These are phyloP conservation scores for Phytophthora ramorum DNA, from an alignment of 352 stramenopile genomes.

Conservation along the genomic window DNA sequence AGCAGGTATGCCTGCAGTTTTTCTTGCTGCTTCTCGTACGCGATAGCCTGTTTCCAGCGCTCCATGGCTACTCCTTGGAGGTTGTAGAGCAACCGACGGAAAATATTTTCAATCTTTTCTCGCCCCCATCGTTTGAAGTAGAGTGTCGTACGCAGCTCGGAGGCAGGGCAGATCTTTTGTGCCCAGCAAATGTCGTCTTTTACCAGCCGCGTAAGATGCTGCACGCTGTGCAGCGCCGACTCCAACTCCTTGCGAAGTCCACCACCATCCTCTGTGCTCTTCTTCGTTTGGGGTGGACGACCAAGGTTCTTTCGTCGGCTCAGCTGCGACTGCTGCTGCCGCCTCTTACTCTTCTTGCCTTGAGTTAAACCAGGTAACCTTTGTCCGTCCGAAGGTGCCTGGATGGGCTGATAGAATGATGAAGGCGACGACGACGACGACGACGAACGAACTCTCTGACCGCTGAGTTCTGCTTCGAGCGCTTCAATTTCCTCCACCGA, in stretches of 20 bases:
- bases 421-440: background rate
- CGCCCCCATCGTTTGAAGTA: slow-evolving; percentile 85
- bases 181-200: slow-evolving; percentile 77
- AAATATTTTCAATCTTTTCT: slow-evolving; percentile 82
- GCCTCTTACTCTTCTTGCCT: slow-evolving; percentile 21
- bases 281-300: slow-evolving; percentile 14
- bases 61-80: slow-evolving; percentile 68
- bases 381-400: slow-evolving; percentile 17
- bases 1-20: slow-evolving; percentile 76
- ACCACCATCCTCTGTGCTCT: slow-evolving; percentile 23
- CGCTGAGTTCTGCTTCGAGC: slow-evolving; percentile 64
- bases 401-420: slow-evolving; percentile 5
- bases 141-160: slow-evolving; percentile 67
- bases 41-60: slow-evolving; percentile 60
- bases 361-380: slow-evolving; percentile 26
- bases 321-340: slow-evolving; percentile 6
- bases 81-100: slow-evolving; percentile 72
- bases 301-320: slow-evolving; percentile 21
- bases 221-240: slow-evolving; percentile 61
- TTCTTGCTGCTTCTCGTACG: slow-evolving; percentile 74
- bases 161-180: slow-evolving; percentile 73
- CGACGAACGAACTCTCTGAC: slow-evolving; percentile 9
- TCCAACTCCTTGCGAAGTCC: slow-evolving; percentile 64
- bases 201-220: slow-evolving; percentile 72
- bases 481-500: slow-evolving; percentile 71